Conservation (phyloP, 83 land plant species). For the Picea abies region DNA sequence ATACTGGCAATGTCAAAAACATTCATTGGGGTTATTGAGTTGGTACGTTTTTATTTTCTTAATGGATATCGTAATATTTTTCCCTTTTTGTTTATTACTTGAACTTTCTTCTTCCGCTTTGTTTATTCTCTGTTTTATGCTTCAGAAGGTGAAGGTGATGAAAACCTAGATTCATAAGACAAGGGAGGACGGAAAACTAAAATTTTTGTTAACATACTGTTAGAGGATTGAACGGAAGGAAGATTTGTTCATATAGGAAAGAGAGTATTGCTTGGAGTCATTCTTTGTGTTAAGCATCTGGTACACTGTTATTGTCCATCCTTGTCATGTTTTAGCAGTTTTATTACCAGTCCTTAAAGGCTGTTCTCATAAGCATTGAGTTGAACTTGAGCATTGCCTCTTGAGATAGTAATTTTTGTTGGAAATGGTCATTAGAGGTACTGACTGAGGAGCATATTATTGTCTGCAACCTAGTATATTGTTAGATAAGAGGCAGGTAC, state of each 20-base stretch:
- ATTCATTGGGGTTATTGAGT: slow-evolving; percentile 48
- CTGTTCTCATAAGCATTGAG: too few species aligned
- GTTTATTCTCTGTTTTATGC: background rate
- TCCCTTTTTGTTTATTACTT: background rate
- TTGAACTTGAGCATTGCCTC: too few species aligned
- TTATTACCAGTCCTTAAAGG: too few species aligned
- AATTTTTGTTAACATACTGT: background rate
- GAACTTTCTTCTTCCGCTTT: background rate
- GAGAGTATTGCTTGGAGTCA: too few species aligned
- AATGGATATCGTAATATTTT: background rate
- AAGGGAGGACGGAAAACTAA: background rate
- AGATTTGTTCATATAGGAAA: background rate
- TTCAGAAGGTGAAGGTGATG: background rate
- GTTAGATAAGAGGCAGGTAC: too few species aligned
- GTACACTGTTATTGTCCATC: too few species aligned
- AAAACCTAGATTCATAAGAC: background rate
- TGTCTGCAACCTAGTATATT: too few species aligned
- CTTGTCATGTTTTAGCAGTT: too few species aligned
- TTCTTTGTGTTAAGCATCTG: too few species aligned
- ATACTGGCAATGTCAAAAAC: slow-evolving; percentile 49
- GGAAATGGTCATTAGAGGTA: too few species aligned
- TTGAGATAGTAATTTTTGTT: too few species aligned
- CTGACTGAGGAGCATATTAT: too few species aligned
- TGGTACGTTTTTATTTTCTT: slow-evolving; percentile 12
- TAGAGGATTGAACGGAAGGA: background rate